Conservation (phyloP, 176 grass and related monocot genomes). For the Hsuehochloa calcarea region DNA sequence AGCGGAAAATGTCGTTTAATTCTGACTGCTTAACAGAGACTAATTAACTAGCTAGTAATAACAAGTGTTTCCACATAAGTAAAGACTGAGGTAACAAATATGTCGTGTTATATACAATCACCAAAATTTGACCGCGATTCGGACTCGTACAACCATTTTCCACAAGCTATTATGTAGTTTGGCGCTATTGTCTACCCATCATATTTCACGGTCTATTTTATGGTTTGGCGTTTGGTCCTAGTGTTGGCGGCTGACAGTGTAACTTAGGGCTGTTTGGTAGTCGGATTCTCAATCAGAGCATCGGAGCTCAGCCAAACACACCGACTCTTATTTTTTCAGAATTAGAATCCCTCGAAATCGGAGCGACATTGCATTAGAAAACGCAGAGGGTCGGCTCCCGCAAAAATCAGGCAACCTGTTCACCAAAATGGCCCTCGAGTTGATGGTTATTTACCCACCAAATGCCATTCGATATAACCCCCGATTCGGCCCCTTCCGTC, state of each 20-base stretch:
- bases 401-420: too few relatives aligned
- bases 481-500: too few relatives aligned
- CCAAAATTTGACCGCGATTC: background rate
- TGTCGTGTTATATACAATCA: background rate
- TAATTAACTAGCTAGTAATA: conserved; percentile 17
- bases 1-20: background rate
- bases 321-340: too few relatives aligned
- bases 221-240: conserved; percentile 10
- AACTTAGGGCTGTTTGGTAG: background rate
- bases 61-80: conserved; percentile 32
- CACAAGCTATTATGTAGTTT: background rate
- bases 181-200: background rate
- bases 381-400: too few relatives aligned
- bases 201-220: background rate
- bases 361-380: too few relatives aligned
- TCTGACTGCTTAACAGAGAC: background rate
- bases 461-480: too few relatives aligned
- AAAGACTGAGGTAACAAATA: conserved; percentile 18
- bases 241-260: conserved; percentile 4
- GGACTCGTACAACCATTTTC: background rate
- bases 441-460: too few relatives aligned
- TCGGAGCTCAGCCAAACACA: too few relatives aligned
- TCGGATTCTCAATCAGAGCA: too few relatives aligned
- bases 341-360: too few relatives aligned
- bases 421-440: too few relatives aligned